Conservation (phyloP, 352 stramenopile species). For the Phytophthora fragariae region DNA sequence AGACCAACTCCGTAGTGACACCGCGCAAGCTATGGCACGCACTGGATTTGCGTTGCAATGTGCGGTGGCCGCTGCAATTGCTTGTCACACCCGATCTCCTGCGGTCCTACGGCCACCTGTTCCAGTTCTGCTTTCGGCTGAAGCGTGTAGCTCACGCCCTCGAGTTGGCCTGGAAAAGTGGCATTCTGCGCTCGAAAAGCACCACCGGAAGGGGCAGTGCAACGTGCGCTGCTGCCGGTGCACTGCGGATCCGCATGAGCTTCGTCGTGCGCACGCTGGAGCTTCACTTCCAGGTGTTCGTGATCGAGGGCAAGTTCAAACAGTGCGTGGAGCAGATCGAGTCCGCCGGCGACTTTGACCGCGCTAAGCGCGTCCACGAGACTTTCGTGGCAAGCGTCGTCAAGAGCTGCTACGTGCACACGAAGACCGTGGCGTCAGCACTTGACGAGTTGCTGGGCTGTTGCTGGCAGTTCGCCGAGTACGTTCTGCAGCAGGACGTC, state of each 20-base stretch:
- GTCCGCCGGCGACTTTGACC: slow-evolving; percentile 65
- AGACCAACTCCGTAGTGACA: slow-evolving; percentile 47
- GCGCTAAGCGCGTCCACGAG: slow-evolving; percentile 75
- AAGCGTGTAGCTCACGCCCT: slow-evolving; percentile 77
- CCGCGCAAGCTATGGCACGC: slow-evolving; percentile 70
- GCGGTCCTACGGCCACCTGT: slow-evolving; percentile 71
- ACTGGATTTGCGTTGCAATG: slow-evolving; percentile 55
- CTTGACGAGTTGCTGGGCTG: slow-evolving; percentile 68
- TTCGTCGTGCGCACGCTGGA: slow-evolving; percentile 80
- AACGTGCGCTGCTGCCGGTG: slow-evolving; percentile 38
- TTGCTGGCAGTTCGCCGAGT: slow-evolving; percentile 82
- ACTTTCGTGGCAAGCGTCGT: slow-evolving; percentile 72
- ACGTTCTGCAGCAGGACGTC: slow-evolving; percentile 55
- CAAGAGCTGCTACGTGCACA: slow-evolving; percentile 77
- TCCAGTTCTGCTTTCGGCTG: slow-evolving; percentile 83
- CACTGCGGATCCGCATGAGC: slow-evolving; percentile 72
- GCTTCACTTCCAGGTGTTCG: slow-evolving; percentile 82
- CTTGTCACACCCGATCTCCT: slow-evolving; percentile 64
- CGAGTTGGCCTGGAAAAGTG: slow-evolving; percentile 71
- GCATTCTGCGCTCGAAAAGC: slow-evolving; percentile 41
- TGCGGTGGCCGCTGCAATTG: slow-evolving; percentile 75
- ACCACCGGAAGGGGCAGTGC: slow-evolving; percentile 13
- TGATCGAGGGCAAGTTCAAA: slow-evolving; percentile 72
- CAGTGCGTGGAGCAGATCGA: slow-evolving; percentile 66
- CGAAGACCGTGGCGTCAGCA: slow-evolving; percentile 60